Percentiles rank a stretch among this genome's conserved stretches.
These are phyloP conservation scores for Byssochlamys sp. DNA, from an alignment of 2,329 filamentous ascomycete genomes.

Conservation along the genomic window DNA sequence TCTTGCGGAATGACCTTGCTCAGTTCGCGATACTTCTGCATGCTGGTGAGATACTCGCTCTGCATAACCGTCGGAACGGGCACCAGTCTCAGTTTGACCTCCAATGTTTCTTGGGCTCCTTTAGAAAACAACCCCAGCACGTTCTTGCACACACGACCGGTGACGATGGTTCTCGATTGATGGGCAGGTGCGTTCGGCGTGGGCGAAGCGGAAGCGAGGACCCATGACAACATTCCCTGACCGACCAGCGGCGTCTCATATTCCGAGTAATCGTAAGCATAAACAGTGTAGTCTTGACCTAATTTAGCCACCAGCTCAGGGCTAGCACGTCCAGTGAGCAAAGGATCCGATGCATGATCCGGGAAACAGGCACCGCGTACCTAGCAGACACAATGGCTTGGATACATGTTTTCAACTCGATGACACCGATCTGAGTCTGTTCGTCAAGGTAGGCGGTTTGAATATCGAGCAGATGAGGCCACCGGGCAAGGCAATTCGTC, in stretches of 20 bases:
- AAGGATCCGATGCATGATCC: neutral
- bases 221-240: constrained; percentile 87
- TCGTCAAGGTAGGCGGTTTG: constrained; percentile 76
- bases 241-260: constrained; percentile 86
- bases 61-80: constrained; percentile 59
- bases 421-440: constrained; percentile 68
- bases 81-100: constrained; percentile 82
- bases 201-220: constrained; percentile 54
- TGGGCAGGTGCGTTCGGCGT: constrained; percentile 47
- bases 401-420: constrained; percentile 79
- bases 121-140: constrained; percentile 73
- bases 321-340: constrained; percentile 39
- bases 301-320: constrained; percentile 71
- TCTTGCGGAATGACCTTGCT: constrained; percentile 50
- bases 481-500: constrained; percentile 78
- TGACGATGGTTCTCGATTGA: constrained; percentile 60
- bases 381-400: constrained; percentile 63
- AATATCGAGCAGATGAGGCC: constrained; percentile 68
- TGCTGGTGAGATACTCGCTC: constrained; percentile 51
- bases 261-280: constrained; percentile 93
- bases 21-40: constrained; percentile 51
- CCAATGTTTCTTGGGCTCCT: constrained; percentile 72
- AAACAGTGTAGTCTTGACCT: constrained; percentile 83
- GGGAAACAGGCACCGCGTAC: constrained; percentile 27
- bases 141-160: constrained; percentile 82